These are phyloP conservation scores for Rhizopus arrhizus DNA, from an alignment of 371 early-diverging fungal genomes.

Conservation along the genomic window DNA sequence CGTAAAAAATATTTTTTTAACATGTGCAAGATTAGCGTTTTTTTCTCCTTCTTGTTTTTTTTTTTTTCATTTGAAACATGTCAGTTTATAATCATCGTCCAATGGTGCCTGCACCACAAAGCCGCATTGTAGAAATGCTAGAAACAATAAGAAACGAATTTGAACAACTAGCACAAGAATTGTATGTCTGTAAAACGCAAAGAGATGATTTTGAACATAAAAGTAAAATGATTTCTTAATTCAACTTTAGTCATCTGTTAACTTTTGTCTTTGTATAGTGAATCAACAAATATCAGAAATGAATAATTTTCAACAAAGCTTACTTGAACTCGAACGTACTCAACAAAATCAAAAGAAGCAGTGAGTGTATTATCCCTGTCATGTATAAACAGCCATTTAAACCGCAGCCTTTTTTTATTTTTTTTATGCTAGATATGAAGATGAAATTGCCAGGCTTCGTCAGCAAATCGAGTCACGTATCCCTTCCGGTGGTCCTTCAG, in stretches of 20 bases:
- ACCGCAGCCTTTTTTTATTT: no score
- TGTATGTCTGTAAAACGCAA: constrained; percentile 73
- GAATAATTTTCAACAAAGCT: constrained; percentile 74
- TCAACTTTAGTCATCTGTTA: background rate
- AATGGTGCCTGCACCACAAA: constrained; percentile 76
- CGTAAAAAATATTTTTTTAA: background rate
- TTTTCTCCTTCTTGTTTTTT: constrained; percentile 6
- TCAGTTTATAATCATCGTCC: constrained; percentile 84
- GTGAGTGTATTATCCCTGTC: constrained; percentile 31
- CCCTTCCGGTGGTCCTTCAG: constrained; percentile 23
- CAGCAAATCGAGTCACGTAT: constrained; percentile 48
- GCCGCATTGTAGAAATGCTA: constrained; percentile 79
- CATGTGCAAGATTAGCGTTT: background rate
- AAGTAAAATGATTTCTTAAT: constrained; percentile 54
- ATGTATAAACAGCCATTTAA: background rate
- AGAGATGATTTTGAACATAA: constrained; percentile 91
- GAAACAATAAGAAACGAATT: constrained; percentile 86
- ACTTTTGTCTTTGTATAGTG: constrained; percentile 38
- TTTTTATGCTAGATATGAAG: constrained; percentile 40
- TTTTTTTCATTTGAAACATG: constrained; percentile 27
- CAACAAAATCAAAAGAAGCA: constrained; percentile 79
- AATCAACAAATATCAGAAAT: constrained; percentile 80
- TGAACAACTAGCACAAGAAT: constrained; percentile 81
- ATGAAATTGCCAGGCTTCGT: constrained; percentile 52
- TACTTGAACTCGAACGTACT: constrained; percentile 80